Conservation (phyloP, 805 yeast species). For the Cyberlindnera americana region DNA sequence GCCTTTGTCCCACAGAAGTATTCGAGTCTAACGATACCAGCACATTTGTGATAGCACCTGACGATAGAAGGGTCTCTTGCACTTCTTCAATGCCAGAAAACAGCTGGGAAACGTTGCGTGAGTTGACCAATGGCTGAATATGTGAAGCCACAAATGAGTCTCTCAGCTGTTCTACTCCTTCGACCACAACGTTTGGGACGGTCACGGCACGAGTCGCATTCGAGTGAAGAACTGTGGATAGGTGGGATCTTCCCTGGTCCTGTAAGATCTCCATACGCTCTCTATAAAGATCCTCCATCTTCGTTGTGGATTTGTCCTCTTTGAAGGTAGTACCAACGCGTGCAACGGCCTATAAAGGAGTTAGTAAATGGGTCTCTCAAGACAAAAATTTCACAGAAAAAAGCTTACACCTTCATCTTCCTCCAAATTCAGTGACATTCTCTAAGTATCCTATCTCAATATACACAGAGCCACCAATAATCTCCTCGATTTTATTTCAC, state of each 20-base stretch:
- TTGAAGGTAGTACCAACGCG: conserved; percentile 24
- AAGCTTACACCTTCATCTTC: conserved; percentile 11
- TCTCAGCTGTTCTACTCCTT: conserved; percentile 46
- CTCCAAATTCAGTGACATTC: conserved; percentile 7
- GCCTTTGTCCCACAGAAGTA: not conserved
- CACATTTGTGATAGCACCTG: conserved; percentile 42
- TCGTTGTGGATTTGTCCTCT: conserved; percentile 7
- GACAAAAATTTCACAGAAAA: too few relatives aligned
- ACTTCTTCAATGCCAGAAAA: conserved; percentile 41
- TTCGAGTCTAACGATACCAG: conserved; percentile 30
- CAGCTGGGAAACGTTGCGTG: conserved; percentile 40
- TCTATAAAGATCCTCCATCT: conserved; percentile 25
- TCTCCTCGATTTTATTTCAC: too few relatives aligned
- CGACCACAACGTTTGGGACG: conserved; percentile 42
- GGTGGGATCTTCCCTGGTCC: conserved; percentile 26
- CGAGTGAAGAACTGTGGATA: conserved; percentile 28
- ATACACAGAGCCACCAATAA: too few relatives aligned
- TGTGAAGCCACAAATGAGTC: conserved; percentile 44
- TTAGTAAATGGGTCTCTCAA: not conserved
- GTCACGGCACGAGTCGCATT: conserved; percentile 40
- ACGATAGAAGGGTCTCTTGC: conserved; percentile 40
- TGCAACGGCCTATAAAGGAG: conserved; percentile 19
- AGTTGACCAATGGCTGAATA: conserved; percentile 41
- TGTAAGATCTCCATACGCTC: conserved; percentile 28
- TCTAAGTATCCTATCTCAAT: too few relatives aligned